Conservation (phyloP, 768 basidiomycete species). For the Kwoniella bestiolae region DNA sequence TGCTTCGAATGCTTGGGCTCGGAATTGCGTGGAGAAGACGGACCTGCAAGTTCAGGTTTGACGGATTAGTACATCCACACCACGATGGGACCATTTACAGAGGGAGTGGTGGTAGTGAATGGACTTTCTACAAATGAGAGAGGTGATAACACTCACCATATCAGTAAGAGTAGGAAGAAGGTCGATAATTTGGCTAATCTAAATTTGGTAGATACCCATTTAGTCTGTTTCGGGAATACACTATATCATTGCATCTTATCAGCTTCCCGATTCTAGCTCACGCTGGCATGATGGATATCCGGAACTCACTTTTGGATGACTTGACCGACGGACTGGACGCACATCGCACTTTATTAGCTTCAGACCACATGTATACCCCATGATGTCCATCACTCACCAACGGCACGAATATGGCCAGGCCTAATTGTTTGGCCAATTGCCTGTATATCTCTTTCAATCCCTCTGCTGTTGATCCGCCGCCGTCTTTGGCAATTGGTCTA, state of each 20-base stretch:
- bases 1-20: slow-evolving; percentile 32
- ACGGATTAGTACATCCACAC: neutral
- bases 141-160: slow-evolving; percentile 53
- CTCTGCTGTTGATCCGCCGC: slow-evolving; percentile 27
- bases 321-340: slow-evolving; percentile 49
- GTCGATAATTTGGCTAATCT: slow-evolving; percentile 40
- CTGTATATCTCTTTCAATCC: slow-evolving; percentile 47
- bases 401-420: slow-evolving; percentile 45
- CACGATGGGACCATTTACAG: neutral
- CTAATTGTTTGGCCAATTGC: slow-evolving; percentile 43
- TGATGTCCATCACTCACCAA: too few relatives aligned
- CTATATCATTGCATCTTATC: slow-evolving; percentile 2
- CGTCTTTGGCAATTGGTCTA: slow-evolving; percentile 34
- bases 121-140: too few relatives aligned
- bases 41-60: slow-evolving; percentile 19
- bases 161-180: slow-evolving; percentile 43
- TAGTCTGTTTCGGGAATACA: slow-evolving; percentile 37
- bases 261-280: neutral
- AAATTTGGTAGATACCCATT: slow-evolving; percentile 30
- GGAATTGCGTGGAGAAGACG: slow-evolving; percentile 48
- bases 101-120: too few relatives aligned
- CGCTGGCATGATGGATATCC: neutral
- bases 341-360: too few relatives aligned
- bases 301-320: slow-evolving; percentile 39
- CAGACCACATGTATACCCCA: too few relatives aligned